These are phyloP conservation scores for Fagus crenata DNA, from an alignment of 306 rosid species.

Conservation along the genomic window DNA sequence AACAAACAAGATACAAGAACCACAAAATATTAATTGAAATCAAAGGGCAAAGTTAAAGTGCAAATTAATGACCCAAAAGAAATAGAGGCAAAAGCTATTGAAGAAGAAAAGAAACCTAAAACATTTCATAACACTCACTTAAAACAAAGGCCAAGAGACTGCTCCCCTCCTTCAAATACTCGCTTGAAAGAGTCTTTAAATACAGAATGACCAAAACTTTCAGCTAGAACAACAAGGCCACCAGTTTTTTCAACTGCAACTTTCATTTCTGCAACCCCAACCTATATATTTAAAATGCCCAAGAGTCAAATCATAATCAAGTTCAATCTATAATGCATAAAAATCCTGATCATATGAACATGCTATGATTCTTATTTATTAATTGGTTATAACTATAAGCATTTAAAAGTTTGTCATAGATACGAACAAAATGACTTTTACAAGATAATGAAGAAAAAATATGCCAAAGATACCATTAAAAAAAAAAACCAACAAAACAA, in stretches of 20 bases:
- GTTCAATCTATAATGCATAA: constrained; percentile 6
- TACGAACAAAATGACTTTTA: not conserved
- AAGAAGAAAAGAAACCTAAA: constrained; percentile 15
- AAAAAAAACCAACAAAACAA: not conserved
- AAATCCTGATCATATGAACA: not conserved
- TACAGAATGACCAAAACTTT: constrained; percentile 98
- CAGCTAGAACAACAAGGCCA: constrained; percentile 89
- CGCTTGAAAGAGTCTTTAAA: constrained; percentile 95
- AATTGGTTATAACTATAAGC: not conserved
- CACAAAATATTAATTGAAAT: not conserved
- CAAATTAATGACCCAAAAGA: not conserved
- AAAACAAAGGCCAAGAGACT: constrained; percentile 91
- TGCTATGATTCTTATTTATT: not conserved
- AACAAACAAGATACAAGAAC: not conserved
- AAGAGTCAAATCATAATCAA: constrained; percentile 34
- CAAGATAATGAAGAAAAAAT: not conserved
- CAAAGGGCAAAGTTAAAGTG: not conserved
- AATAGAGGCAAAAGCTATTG: constrained; percentile 1
- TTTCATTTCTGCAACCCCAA: constrained; percentile 98
- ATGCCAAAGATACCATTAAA: not conserved
- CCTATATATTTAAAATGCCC: constrained; percentile 48
- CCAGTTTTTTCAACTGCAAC: constrained; percentile 92
- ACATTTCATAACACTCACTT: constrained; percentile 59
- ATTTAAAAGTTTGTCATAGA: not conserved
- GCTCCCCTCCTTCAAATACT: constrained; percentile 89